A percentile compares a stretch with the other conserved stretches of the same genome.
Evolutionary conservation across 2,329 filamentous ascomycete genomes (phyloP).

Genomic region (Ploettnerulaceae sp.): DNA sequence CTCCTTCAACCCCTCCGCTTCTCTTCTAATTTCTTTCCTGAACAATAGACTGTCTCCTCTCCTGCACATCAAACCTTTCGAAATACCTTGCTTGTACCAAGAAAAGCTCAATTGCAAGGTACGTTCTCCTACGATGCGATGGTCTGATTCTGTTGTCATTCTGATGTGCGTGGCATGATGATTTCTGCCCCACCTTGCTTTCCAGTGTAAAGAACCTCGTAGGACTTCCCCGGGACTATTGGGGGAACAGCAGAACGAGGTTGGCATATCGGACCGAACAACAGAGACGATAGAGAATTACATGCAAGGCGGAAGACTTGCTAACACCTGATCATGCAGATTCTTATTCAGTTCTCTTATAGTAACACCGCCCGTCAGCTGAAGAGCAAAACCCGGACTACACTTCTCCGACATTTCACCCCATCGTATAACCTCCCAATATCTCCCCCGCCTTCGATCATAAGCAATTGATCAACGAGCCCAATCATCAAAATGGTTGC

Average conservation of each 20-base stretch:
- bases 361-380: no score
- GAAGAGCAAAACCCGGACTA: not conserved
- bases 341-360: no score
- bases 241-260: no score
- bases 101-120: conserved; percentile 17
- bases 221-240: no score
- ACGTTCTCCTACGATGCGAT: not conserved
- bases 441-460: not conserved
- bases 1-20: not conserved
- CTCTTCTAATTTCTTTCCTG: not conserved
- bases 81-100: not conserved
- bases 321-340: conserved; percentile 14
- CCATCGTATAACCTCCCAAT: not conserved
- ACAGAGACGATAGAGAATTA: not conserved
- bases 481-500: conserved; percentile 59
- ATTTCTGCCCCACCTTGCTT: no score
- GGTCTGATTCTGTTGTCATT: not conserved
- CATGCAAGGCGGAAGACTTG: conserved; percentile 4
- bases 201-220: no score
- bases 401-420: conserved; percentile 11
- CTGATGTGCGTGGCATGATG: no score
- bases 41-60: not conserved
- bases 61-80: not conserved
- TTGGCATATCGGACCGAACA: conserved; percentile 1
- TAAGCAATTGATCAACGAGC: not conserved